These are phyloP conservation scores for Calonectria crousiana DNA, from an alignment of 2,329 filamentous ascomycete genomes.

Conservation along the genomic window DNA sequence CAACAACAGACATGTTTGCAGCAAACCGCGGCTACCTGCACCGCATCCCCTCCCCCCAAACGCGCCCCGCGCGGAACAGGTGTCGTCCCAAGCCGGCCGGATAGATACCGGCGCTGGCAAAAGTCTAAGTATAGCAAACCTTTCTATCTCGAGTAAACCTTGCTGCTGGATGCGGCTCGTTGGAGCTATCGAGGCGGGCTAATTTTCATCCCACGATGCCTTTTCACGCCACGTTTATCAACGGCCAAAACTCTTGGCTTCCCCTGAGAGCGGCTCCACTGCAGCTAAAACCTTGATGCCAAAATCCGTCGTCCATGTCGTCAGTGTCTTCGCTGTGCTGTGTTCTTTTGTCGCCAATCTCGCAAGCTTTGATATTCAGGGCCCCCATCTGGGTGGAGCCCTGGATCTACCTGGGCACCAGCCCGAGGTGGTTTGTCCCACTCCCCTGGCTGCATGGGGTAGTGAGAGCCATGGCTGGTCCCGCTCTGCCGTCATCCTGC, in stretches of 20 bases:
- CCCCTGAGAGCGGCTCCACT: conserved; percentile 13
- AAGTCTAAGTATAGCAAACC: conserved; percentile 7
- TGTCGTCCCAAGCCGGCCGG: not conserved
- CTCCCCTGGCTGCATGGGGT: conserved; percentile 15
- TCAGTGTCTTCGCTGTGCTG: conserved; percentile 2
- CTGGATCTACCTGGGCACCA: conserved; percentile 25
- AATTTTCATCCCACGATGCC: not conserved
- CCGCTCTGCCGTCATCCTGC: conserved; percentile 32
- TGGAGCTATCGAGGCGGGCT: not conserved
- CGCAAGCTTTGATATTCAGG: conserved; percentile 32
- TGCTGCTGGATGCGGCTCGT: conserved; percentile 9
- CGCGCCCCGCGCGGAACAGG: not conserved
- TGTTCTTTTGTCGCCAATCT: conserved; percentile 29
- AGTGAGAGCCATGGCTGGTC: conserved; percentile 26
- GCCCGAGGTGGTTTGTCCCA: conserved; percentile 23
- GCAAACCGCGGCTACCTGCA: not conserved
- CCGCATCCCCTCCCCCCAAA: not conserved
- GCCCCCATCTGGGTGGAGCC: conserved; percentile 27
- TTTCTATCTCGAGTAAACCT: conserved; percentile 13
- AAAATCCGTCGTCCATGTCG: conserved; percentile 23
- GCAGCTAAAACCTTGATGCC: conserved; percentile 23
- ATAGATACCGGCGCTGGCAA: not conserved
- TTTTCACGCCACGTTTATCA: not conserved
- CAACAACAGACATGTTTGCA: not conserved
- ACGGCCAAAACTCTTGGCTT: not conserved